A percentile compares a stretch with the other conserved stretches of the same genome.
Conservation (phyloP, 164 flowering plant species). For the Berberis thunbergii region DNA sequence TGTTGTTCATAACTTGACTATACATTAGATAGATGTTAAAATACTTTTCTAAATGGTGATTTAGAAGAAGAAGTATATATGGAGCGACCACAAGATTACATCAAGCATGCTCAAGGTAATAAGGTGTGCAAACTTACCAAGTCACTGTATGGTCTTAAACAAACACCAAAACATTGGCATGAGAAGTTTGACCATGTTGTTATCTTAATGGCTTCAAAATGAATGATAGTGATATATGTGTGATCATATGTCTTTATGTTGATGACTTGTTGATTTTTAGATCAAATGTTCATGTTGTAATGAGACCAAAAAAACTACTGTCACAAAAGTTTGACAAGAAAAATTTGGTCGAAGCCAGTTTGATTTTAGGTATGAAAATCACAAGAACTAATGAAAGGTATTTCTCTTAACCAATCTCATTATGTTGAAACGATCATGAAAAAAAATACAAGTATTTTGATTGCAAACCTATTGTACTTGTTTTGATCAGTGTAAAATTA, state of each 20-base stretch:
- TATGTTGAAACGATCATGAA: no score
- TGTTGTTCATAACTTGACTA: no score
- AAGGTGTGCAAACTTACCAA: slow-evolving; percentile 1
- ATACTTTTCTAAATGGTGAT: slow-evolving; percentile 1
- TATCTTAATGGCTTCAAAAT: slow-evolving; percentile 2
- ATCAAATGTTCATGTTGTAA: background rate
- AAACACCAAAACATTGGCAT: background rate
- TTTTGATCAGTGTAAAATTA: background rate
- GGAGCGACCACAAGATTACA: background rate
- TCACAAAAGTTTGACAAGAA: background rate
- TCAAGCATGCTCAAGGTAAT: background rate
- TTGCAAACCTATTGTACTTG: background rate
- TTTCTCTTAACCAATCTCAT: no score
- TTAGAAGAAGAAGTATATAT: background rate
- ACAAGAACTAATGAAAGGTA: no score
- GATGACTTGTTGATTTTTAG: slow-evolving; percentile 4
- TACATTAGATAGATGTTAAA: slow-evolving; percentile 5
- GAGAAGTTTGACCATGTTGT: background rate
- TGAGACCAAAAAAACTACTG: background rate
- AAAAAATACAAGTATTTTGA: slow-evolving; percentile 1
- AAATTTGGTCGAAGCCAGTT: background rate
- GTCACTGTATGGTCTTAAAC: background rate
- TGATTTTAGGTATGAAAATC: no score
- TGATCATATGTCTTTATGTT: slow-evolving; percentile 4
- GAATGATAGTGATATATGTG: background rate